Evolutionary conservation across 495 filamentous ascomycete species (phyloP).

Genomic region (Lophium mytilinum): DNA sequence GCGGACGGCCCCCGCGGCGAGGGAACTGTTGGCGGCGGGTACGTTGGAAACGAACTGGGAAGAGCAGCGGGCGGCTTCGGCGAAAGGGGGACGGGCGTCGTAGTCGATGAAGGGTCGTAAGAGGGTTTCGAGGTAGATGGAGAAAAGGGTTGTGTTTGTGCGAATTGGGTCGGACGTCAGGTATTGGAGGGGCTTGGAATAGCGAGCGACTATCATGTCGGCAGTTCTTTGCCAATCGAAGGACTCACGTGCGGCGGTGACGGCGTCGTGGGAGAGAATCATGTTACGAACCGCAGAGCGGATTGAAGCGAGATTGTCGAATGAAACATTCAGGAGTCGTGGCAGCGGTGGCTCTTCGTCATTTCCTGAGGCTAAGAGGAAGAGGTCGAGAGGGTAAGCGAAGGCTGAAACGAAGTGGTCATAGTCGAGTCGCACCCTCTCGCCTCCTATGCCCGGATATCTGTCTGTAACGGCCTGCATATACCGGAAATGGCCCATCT

Average conservation of each 20-base stretch:
- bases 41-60: slow-evolving; percentile 39
- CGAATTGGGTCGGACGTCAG: slow-evolving; percentile 37
- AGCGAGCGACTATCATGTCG: slow-evolving; percentile 54
- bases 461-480: slow-evolving; percentile 40
- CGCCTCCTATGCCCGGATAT: slow-evolving; percentile 51
- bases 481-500: slow-evolving; percentile 26
- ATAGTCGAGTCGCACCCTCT: slow-evolving; percentile 50
- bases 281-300: slow-evolving; percentile 37
- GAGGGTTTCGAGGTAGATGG: slow-evolving; percentile 39
- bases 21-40: slow-evolving; percentile 21
- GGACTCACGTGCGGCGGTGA: slow-evolving; percentile 15
- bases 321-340: slow-evolving; percentile 36
- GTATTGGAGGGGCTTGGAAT: slow-evolving; percentile 44
- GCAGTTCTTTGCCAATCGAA: slow-evolving; percentile 54
- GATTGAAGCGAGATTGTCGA: slow-evolving; percentile 36
- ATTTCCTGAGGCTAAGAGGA: not conserved
- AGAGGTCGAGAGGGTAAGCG: slow-evolving; percentile 35
- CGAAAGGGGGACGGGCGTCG: slow-evolving; percentile 28
- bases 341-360: slow-evolving; percentile 35
- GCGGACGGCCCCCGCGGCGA: slow-evolving; percentile 36
- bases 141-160: slow-evolving; percentile 30
- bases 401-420: slow-evolving; percentile 53
- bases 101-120: slow-evolving; percentile 47
- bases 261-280: slow-evolving; percentile 25
- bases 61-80: slow-evolving; percentile 43